Base-by-base conservation (phyloP, 108 stramenopile species). In the Discostella pseudostelligera region DNA sequence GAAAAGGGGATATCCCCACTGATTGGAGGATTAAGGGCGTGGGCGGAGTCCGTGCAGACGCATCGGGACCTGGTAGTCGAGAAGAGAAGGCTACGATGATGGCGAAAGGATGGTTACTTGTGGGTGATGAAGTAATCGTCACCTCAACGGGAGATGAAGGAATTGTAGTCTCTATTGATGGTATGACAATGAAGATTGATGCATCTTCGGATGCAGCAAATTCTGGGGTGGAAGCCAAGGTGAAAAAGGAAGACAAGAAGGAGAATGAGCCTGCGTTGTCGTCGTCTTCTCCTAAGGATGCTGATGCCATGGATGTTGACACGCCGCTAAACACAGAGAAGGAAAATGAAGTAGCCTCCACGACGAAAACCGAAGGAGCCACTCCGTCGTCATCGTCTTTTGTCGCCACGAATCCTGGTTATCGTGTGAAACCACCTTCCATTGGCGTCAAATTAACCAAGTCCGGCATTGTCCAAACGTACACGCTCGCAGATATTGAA, bases 61-160 rank as follows among this genome's bases (percentile, higher is more conserved):
- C 44, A 46, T 32, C 21, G 24, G 48, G 12, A 16, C 19, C 14
- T 3, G 24, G 51, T 17, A 17, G 37, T 46, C 9, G 21, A 2
- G 22, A 67, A 9, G 57, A 54, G 35, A 59, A 59, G 28, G 58
- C 29, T n/a, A 40, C 22, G 25, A 42, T 51, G 17, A 35, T 81
- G 49, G 78, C 85, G 12, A 70, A 43, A 59, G 86, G 83, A n/a
- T 94, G 93, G 93, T 57, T 86, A 25, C 76, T 89, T 5, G 74
- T 82, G 19, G 93, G 89, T 24, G 87, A 94, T 40, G 71, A 76
- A 36, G 90, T 94, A 7, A 62, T 72, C n/a, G 32, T 54, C 20
- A 85, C 88, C 36, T 84, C 87, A 7, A 89, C 83, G 14, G 88
- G 89, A 19, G 62, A 83, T 28, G 59, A 59, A 39, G 91, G 88